These are phyloP conservation scores for Ampelocalamus luodianensis DNA, from an alignment of 176 grass and related monocot genomes.

Conservation along the genomic window DNA sequence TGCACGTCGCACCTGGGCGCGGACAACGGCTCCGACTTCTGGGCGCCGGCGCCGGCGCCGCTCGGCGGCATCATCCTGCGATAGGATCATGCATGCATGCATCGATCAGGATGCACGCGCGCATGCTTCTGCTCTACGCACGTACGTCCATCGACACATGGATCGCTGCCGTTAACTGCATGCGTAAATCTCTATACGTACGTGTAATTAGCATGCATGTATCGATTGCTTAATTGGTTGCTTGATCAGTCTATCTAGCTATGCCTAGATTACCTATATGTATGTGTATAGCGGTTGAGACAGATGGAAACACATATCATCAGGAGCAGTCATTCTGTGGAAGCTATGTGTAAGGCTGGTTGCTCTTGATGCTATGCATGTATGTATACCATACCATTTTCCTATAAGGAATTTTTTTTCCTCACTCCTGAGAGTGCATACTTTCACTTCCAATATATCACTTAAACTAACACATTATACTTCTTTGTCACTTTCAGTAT, in stretches of 20 bases:
- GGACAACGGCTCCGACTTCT: slow-evolving; percentile 56
- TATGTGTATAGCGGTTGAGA: slow-evolving; percentile 18
- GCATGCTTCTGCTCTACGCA: background rate
- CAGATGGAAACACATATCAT: slow-evolving; percentile 55
- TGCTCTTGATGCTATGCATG: slow-evolving; percentile 87
- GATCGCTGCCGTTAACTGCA: background rate
- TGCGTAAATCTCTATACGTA: slow-evolving; percentile 24
- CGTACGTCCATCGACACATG: background rate
- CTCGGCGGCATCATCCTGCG: slow-evolving; percentile 39
- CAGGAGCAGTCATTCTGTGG: slow-evolving; percentile 84
- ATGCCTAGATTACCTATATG: background rate
- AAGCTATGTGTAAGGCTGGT: slow-evolving; percentile 56
- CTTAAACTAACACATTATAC: too few relatives aligned
- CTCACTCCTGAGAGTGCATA: too few relatives aligned
- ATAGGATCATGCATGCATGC: background rate
- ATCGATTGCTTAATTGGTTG: slow-evolving; percentile 16
- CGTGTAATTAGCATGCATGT: background rate
- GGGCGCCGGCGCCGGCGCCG: slow-evolving; percentile 35
- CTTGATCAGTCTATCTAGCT: background rate
- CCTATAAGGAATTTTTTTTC: too few relatives aligned
- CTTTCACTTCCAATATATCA: too few relatives aligned
- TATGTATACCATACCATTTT: too few relatives aligned
- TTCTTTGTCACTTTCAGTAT: too few relatives aligned
- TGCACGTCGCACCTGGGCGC: slow-evolving; percentile 63
- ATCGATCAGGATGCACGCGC: background rate